Evolutionary conservation across 768 basidiomycete species (phyloP).

Genomic region (Leucocoprinus leucothites): DNA sequence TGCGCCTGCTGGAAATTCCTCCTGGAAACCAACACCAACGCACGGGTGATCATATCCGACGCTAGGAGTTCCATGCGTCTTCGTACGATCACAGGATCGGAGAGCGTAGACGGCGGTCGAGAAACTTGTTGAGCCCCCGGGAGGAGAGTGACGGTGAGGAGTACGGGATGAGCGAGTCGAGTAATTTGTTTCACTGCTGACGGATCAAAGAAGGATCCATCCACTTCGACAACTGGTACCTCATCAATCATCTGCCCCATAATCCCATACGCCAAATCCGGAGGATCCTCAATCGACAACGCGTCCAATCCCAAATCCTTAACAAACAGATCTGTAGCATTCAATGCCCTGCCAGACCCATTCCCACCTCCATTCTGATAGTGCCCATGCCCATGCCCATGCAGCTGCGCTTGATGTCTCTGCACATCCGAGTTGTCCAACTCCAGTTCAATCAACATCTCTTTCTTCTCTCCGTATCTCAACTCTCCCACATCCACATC

Average conservation of each 20-base stretch:
- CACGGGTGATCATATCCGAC: slow-evolving; percentile 96
- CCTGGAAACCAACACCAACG: slow-evolving; percentile 86
- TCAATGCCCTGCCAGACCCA: slow-evolving; percentile 40
- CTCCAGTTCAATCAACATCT: slow-evolving; percentile 96
- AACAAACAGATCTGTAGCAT: slow-evolving; percentile 89
- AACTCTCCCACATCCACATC: slow-evolving; percentile 95
- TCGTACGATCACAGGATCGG: slow-evolving; percentile 88
- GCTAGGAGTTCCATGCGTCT: slow-evolving; percentile 95
- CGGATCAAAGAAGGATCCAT: slow-evolving; percentile 94
- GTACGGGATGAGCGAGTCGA: slow-evolving; percentile 86
- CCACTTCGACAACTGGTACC: slow-evolving; percentile 93
- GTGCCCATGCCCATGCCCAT: slow-evolving; percentile 15
- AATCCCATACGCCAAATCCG: slow-evolving; percentile 84
- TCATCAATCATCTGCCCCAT: slow-evolving; percentile 98
- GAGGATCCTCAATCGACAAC: slow-evolving; percentile 65
- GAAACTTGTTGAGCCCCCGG: slow-evolving; percentile 42
- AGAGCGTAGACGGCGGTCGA: slow-evolving; percentile 45
- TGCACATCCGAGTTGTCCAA: slow-evolving; percentile 73
- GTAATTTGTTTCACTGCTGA: slow-evolving; percentile 79
- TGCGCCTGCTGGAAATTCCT: slow-evolving; percentile 90
- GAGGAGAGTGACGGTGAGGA: slow-evolving; percentile 91
- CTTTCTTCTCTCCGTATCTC: slow-evolving; percentile 93
- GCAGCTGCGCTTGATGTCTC: slow-evolving; percentile 26
- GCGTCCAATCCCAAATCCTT: slow-evolving; percentile 81
- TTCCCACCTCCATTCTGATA: not conserved